A percentile compares a stretch with the other conserved stretches of the same genome.
Evolutionary conservation across 257 asterid genomes (phyloP).

Genomic region (Paraleonurus japonicus): DNA sequence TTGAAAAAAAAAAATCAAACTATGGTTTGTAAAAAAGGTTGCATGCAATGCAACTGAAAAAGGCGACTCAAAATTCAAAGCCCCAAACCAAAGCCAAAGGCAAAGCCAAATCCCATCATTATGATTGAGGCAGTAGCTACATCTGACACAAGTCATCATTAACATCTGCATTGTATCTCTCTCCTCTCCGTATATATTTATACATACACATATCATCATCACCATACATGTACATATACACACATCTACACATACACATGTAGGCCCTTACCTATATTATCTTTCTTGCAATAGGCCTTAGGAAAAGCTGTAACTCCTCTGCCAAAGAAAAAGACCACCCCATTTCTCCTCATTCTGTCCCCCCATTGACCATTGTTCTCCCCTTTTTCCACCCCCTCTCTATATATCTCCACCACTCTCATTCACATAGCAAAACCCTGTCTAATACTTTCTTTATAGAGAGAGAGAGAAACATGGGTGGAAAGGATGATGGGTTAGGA

Average conservation of each 20-base stretch:
- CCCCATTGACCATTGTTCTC: slow-evolving; percentile 30
- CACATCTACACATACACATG: neutral
- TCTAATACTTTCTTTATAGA: neutral
- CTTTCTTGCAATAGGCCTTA: slow-evolving; percentile 36
- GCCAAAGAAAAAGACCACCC: slow-evolving; percentile 52
- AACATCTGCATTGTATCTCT: slow-evolving; percentile 50
- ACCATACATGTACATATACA: neutral
- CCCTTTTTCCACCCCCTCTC: neutral
- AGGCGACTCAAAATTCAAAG: slow-evolving; percentile 30
- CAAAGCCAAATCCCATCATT: slow-evolving; percentile 69
- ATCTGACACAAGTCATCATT: slow-evolving; percentile 92
- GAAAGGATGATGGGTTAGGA: slow-evolving; percentile 54
- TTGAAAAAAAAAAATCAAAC: neutral
- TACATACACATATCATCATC: neutral
- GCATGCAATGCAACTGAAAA: slow-evolving; percentile 16
- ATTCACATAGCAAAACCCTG: neutral
- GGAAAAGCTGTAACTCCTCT: slow-evolving; percentile 62
- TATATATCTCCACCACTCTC: slow-evolving; percentile 12
- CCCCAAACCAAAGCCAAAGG: too few relatives aligned
- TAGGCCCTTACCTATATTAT: slow-evolving; percentile 42
- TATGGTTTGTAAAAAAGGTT: slow-evolving; percentile 2
- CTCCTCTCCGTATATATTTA: neutral
- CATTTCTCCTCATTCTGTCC: slow-evolving; percentile 78
- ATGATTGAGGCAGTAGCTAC: slow-evolving; percentile 80
- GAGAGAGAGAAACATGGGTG: slow-evolving; percentile 42